These are phyloP conservation scores for Astrocystis sublimbata DNA, from an alignment of 495 filamentous ascomycete genomes.

Conservation along the genomic window DNA sequence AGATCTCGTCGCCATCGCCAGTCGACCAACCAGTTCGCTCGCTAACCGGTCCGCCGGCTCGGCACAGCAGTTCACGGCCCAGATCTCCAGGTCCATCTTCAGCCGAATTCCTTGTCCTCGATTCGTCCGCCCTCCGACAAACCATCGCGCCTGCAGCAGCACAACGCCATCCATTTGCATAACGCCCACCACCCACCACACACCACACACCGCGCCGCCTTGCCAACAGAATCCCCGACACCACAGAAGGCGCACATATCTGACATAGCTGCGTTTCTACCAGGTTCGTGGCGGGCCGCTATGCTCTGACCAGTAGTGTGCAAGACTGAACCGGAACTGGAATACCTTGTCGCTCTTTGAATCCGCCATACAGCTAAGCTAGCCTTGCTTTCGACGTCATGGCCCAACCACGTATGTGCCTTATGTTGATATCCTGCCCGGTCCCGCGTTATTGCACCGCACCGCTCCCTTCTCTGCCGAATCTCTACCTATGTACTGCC, in stretches of 20 bases:
- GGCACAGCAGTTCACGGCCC: not conserved
- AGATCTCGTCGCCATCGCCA: not conserved
- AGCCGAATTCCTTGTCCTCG: not conserved
- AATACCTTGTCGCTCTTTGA: slow-evolving; percentile 7
- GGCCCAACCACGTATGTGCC: slow-evolving; percentile 18
- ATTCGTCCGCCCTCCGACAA: not conserved
- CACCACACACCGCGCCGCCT: not conserved
- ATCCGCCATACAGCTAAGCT: slow-evolving; percentile 9
- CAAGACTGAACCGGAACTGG: slow-evolving; percentile 1
- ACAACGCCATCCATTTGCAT: no score
- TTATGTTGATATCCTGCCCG: not conserved
- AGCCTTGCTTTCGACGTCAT: slow-evolving; percentile 12
- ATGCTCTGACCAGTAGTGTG: slow-evolving; percentile 26
- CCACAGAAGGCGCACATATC: no score
- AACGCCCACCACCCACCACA: no score
- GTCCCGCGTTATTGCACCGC: not conserved
- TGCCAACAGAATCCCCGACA: not conserved
- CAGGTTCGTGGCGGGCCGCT: slow-evolving; percentile 12
- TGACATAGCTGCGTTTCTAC: not conserved
- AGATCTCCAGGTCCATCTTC: not conserved
- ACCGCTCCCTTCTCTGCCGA: no score
- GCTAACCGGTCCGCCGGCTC: not conserved
- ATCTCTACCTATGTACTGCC: not conserved
- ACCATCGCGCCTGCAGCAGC: no score
- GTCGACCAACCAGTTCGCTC: not conserved